Evolutionary conservation across 2,329 filamentous ascomycete genomes (phyloP).

Genomic region (Achaetomium macrosporum): DNA sequence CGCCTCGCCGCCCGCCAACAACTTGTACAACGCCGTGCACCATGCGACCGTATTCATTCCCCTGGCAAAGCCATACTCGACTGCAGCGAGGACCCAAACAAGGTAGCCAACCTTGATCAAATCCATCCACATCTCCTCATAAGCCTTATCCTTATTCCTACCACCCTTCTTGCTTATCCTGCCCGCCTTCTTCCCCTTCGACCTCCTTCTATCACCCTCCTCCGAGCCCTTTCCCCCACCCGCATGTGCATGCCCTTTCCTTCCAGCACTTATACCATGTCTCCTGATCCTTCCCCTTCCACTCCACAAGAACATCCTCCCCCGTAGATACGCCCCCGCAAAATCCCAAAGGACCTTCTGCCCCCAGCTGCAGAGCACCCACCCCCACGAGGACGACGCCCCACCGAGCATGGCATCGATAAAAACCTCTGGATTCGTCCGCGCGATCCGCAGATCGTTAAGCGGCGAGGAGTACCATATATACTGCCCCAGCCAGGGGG

Average conservation of each 20-base stretch:
- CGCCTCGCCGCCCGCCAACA: conserved; percentile 16
- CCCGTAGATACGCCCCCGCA: not conserved
- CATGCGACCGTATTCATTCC: conserved; percentile 27
- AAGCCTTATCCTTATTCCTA: too few species aligned
- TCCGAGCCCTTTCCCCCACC: not conserved
- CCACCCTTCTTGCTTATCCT: not conserved
- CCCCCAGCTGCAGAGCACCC: conserved; percentile 15
- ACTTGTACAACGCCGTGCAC: conserved; percentile 24
- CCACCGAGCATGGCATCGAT: conserved; percentile 27
- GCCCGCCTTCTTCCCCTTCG: not conserved
- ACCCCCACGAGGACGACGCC: conserved; percentile 12
- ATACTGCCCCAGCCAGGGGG: conserved; percentile 29
- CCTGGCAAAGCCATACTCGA: conserved; percentile 30
- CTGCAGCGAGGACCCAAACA: conserved; percentile 24
- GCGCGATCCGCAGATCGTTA: conserved; percentile 33
- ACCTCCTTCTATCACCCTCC: too few species aligned
- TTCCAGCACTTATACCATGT: too few species aligned
- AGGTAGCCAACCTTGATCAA: conserved; percentile 19
- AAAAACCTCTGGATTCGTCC: conserved; percentile 33
- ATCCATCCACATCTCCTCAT: too few species aligned
- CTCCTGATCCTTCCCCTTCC: too few species aligned
- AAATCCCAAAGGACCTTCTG: conserved; percentile 20
- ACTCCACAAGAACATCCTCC: not conserved
- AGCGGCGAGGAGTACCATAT: conserved; percentile 27
- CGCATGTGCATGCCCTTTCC: not conserved